Evolutionary conservation across 192 early-diverging fungal genomes (phyloP), one percentile per base, ranked within the genome.

Genomic region (Rhizophlyctis rosea): DNA sequence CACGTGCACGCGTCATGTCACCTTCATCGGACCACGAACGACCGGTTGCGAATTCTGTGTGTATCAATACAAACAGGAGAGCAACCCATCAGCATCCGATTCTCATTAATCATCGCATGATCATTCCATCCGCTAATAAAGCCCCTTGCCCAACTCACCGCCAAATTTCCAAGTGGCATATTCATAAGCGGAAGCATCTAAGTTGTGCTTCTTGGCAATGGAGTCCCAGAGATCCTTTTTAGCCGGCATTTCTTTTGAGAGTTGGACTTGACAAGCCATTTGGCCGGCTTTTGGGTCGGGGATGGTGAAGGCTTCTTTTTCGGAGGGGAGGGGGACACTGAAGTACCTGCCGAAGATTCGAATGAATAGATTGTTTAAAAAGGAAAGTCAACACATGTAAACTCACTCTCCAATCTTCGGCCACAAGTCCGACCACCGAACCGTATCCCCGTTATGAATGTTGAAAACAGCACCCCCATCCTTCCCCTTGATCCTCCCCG

Each of bases 401-500:
- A 34, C 59, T 54, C 49, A 61, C 59, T 50, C 49, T 61, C 39
- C 59, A 52, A 61, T 61, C 47, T 61, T 61, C 11, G 59, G 59
- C 59, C 59, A 61, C 24, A 61, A 16, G 47, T 61, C 59, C 33
- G n/a, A 52, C 13, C 13, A 61, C 47, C 59, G 14, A 7, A 61
- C 30, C 23, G 11, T 28, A 61, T 50, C 47, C 44, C 59, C 59
- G 33, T 61, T 44, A 2, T 61, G 59, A 50, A 61, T 61, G 59
- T 61, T 61, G 30, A 51, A 61, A 11, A 44, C 59, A 25, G 16
- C 13, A 44, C 49, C 49, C 59, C 44, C n/a, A 47, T 13, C 29
- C 18, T 7, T 44, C 9, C 18, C 9, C 39, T 13, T 7, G 18
- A 18, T 18, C 47, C 49, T 49, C 16, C 0, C 47, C 13, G 27